Evolutionary conservation across 1,139 yeast species (phyloP).

Genomic region (Blastobotrys arbuscula): DNA sequence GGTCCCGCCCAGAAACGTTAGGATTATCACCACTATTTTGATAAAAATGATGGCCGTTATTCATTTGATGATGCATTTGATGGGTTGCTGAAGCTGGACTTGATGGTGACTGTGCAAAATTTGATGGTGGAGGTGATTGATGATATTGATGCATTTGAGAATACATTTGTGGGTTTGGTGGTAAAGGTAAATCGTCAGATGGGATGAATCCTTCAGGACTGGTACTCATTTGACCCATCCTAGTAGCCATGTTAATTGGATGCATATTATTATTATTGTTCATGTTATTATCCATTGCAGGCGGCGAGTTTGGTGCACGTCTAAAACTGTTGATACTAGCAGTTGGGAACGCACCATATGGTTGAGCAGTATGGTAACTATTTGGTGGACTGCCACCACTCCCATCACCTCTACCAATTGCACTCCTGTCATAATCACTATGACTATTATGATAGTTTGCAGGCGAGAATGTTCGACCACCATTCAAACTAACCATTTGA

Average conservation of each 20-base stretch:
- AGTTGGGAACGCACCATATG: constrained; percentile 13
- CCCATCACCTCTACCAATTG: neutral
- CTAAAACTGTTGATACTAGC: constrained; percentile 7
- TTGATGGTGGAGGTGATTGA: neutral
- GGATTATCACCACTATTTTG: neutral
- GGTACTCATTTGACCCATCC: neutral
- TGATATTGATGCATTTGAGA: neutral
- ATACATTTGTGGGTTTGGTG: neutral
- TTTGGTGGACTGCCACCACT: neutral
- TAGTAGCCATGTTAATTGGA: neutral
- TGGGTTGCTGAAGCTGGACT: neutral
- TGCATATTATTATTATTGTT: neutral
- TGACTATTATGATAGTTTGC: neutral
- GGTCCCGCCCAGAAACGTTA: constrained; percentile 13
- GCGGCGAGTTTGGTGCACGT: neutral
- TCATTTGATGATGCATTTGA: neutral
- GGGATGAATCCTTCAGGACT: neutral
- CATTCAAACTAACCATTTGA: constrained; percentile 10
- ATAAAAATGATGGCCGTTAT: neutral
- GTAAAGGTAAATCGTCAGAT: neutral
- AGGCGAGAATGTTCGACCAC: constrained; percentile 9
- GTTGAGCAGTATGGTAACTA: neutral
- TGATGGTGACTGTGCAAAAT: neutral
- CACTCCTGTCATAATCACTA: neutral
- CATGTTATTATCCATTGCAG: neutral